Base-by-base conservation (phyloP, 164 flowering plant genomes). In the Chloranthus sessilifolius region DNA sequence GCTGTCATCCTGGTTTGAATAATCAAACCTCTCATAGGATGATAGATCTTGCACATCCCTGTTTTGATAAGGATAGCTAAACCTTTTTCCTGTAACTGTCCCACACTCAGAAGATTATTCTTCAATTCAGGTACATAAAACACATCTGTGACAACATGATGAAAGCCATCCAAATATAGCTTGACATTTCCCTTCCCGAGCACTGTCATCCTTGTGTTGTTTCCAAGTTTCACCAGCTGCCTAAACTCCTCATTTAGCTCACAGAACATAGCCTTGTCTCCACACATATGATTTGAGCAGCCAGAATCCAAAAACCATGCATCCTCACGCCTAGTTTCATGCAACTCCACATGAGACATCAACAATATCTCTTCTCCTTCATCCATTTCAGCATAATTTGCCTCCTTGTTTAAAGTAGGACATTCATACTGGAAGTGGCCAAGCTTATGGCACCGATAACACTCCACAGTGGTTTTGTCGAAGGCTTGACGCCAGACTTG, bases 291-390 rank as follows among this genome's bases (percentile, higher is more conserved):
- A 29, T 56, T 35, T 3, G 53, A 46, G 25, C 61, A 56, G 1
- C 61, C 61, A 16, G 53, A 36, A 27, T 56, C 61, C 14, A 47
- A 19, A 21, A 56, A 47, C 53, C 61, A 56, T 3, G 31, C 46
- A 47, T 35, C 37, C 3, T 12, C 26, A 11, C 46, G 12, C 10
- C 24, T 33, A 0, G 36, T 12, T 24, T 22, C 24, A n/a, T n/a
- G n/a, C n/a, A n/a, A n/a, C 21, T 47, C 53, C 8, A 33, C 41
- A n/a, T 50, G n/a, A 16, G 53, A 8, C 55, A 52, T 52, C 35
- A 52, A 26, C 3, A 52, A 27, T 15, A 40, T 8, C 14, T 40
- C 47, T 16, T 53, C 37, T 8, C 28, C 38, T 15, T 40, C 48
- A 7, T 52, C 45, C 8, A 20, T 10, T n/a, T 60, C 51, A 3